These are phyloP conservation scores for Bretziella fagacearum DNA, from an alignment of 2,329 filamentous ascomycete genomes.

Conservation along the genomic window DNA sequence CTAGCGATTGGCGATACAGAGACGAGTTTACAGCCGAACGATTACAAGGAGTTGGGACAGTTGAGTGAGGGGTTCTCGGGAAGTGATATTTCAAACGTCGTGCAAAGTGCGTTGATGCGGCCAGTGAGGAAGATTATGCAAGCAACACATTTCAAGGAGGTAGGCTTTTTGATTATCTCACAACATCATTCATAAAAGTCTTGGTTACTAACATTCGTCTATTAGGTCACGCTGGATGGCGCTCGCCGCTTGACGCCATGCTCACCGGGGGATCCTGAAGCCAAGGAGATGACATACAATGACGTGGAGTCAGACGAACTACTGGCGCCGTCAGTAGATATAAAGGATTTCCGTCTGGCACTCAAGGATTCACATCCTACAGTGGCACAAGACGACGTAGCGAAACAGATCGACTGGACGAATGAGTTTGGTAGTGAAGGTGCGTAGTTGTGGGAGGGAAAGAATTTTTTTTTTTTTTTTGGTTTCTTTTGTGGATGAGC, in stretches of 20 bases:
- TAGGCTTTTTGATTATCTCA: conserved; percentile 24
- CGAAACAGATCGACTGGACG: conserved; percentile 81
- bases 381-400: conserved; percentile 72
- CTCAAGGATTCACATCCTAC: conserved; percentile 79
- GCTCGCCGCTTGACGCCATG: conserved; percentile 65
- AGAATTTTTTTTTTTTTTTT: background rate
- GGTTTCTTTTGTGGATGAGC: background rate
- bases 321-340: conserved; percentile 65
- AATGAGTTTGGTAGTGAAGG: conserved; percentile 92
- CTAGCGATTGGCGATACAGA: conserved; percentile 85
- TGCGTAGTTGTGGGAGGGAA: conserved; percentile 22
- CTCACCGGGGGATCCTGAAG: conserved; percentile 74
- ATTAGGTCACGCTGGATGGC: conserved; percentile 52
- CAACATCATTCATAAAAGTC: background rate
- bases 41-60: conserved; percentile 64
- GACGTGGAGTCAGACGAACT: conserved; percentile 70
- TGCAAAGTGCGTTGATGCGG: conserved; percentile 94
- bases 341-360: conserved; percentile 88
- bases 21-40: conserved; percentile 59
- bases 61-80: conserved; percentile 89
- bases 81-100: conserved; percentile 87
- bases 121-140: conserved; percentile 93
- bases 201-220: conserved; percentile 14
- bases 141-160: conserved; percentile 93
- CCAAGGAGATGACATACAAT: conserved; percentile 87